A percentile compares a stretch with the other conserved stretches of the same genome.
phyloP scores from a whole-genome alignment of 2,329 filamentous ascomycete genomes.

The Botrytis fabae region DNA sequence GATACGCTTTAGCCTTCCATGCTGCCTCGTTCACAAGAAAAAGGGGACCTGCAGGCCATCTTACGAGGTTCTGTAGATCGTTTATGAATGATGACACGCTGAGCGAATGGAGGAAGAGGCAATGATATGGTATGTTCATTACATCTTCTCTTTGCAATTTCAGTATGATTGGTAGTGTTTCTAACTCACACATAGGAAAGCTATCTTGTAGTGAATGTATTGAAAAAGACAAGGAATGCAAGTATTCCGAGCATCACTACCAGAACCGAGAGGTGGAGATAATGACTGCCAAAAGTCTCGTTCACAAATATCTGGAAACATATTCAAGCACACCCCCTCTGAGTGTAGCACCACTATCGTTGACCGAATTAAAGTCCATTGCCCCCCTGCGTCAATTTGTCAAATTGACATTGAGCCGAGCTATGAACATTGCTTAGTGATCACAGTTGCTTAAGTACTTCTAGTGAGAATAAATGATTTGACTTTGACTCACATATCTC shows the following conservation, averaged over 20 bases:
- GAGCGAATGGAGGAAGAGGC: background rate
- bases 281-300: background rate
- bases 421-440: background rate
- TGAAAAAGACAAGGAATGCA: background rate
- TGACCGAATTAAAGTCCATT: too few species aligned
- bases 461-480: too few species aligned
- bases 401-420: background rate
- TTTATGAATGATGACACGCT: background rate
- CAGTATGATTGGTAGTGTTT: background rate
- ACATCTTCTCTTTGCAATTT: background rate
- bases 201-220: background rate
- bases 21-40: background rate
- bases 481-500: too few species aligned
- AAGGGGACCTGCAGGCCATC: background rate
- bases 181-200: background rate
- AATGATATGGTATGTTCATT: background rate
- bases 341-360: too few species aligned
- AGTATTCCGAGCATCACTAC: background rate
- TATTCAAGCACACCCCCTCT: too few species aligned
- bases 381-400: background rate
- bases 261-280: background rate
- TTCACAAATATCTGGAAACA: background rate
- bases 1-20: background rate
- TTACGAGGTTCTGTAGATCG: background rate
- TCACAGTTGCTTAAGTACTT: background rate